Conservation (phyloP, 2,329 filamentous ascomycete genomes). For the Colletotrichum noveboracense region DNA sequence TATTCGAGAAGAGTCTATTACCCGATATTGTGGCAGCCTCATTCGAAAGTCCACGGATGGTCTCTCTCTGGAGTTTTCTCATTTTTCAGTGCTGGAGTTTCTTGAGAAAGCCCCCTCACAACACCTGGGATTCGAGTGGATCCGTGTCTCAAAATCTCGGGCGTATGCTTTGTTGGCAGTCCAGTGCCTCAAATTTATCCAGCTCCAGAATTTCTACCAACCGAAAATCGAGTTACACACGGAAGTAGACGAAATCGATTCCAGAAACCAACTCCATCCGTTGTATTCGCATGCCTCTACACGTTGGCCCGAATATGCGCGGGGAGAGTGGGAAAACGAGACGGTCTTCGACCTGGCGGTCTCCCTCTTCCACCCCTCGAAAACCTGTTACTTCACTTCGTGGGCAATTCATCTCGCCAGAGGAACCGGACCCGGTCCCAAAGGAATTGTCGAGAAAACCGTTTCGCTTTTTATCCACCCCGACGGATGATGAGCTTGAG, state of each 20-base stretch:
- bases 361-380: neutral
- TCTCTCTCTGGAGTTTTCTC: neutral
- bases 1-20: neutral
- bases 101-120: neutral
- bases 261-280: accelerated
- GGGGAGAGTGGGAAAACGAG: neutral
- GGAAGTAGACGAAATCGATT: accelerated
- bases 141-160: neutral
- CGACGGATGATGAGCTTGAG: neutral
- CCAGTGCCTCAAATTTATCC: neutral
- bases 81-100: neutral
- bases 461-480: neutral
- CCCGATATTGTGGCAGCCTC: neutral
- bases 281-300: neutral
- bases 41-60: neutral
- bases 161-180: neutral
- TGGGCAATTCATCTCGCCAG: neutral
- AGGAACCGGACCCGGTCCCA: neutral
- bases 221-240: accelerated
- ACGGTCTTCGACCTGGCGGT: neutral
- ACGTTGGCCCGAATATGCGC: neutral
- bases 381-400: neutral
- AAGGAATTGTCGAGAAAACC: neutral
- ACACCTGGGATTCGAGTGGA: neutral
- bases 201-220: neutral